Evolutionary conservation across 192 early-diverging fungal genomes (phyloP).

Genomic region (Dissophora ornata): DNA sequence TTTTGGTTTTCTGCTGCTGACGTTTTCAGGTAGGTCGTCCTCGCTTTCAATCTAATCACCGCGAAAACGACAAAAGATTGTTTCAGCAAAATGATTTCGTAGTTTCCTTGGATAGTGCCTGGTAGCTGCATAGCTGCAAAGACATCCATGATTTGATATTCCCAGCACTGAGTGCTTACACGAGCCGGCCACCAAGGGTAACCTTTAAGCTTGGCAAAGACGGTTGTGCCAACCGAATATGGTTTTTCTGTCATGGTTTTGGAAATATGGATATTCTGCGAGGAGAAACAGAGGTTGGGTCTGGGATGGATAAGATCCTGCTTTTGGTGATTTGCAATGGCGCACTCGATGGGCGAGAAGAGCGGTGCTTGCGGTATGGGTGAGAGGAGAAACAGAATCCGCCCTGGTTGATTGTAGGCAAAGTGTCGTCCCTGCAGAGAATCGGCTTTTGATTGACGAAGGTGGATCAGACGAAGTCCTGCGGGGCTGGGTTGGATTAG

Average conservation of each 20-base stretch:
- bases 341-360: not conserved
- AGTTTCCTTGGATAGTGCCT: too few species aligned
- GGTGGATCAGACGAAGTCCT: constrained; percentile 12
- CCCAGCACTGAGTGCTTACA: constrained; percentile 50
- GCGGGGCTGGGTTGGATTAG: constrained; percentile 7
- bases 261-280: not conserved
- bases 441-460: not conserved
- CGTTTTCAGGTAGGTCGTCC: constrained; percentile 38
- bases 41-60: constrained; percentile 39
- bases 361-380: not conserved
- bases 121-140: too few species aligned
- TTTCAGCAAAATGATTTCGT: too few species aligned
- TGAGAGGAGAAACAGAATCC: not conserved
- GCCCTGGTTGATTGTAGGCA: not conserved
- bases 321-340: not conserved
- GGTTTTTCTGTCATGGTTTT: constrained; percentile 34
- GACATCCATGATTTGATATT: too few species aligned
- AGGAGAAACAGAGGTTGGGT: not conserved
- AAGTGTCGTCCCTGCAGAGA: not conserved
- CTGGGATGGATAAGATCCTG: not conserved
- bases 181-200: constrained; percentile 74
- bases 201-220: constrained; percentile 71
- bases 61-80: too few species aligned
- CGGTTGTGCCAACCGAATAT: constrained; percentile 62
- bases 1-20: constrained; percentile 49